Conservation (phyloP, 371 early-diverging fungal genomes). For the Mortierella sp. region DNA sequence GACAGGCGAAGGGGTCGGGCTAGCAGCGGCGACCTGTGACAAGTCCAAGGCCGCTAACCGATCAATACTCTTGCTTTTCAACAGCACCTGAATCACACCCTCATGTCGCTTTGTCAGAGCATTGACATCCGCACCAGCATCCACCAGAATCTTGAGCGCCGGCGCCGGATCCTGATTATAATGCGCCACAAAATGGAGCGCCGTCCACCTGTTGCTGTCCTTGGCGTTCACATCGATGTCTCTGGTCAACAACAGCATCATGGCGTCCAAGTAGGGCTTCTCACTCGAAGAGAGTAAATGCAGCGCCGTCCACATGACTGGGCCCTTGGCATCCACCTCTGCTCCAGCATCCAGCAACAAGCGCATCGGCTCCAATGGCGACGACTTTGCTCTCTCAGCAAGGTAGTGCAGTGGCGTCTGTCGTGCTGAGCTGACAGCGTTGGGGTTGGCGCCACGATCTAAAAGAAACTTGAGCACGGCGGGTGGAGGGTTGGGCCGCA, state of each 20-base stretch:
- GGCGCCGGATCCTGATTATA: slow-evolving; percentile 61
- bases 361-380: slow-evolving; percentile 52
- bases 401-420: slow-evolving; percentile 51
- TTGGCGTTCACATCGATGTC: slow-evolving; percentile 66
- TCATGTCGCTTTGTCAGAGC: slow-evolving; percentile 52
- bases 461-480: slow-evolving; percentile 46
- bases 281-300: slow-evolving; percentile 61
- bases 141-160: slow-evolving; percentile 56
- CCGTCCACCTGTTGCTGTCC: slow-evolving; percentile 85
- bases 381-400: slow-evolving; percentile 43
- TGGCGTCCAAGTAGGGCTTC: slow-evolving; percentile 55
- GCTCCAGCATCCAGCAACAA: slow-evolving; percentile 65
- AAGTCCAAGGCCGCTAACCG: slow-evolving; percentile 45
- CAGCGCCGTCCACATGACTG: slow-evolving; percentile 59
- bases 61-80: slow-evolving; percentile 55
- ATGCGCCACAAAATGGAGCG: slow-evolving; percentile 78
- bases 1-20: slow-evolving; percentile 2
- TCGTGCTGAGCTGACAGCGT: slow-evolving; percentile 50
- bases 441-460: slow-evolving; percentile 54
- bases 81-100: slow-evolving; percentile 39
- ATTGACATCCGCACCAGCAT: slow-evolving; percentile 66
- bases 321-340: slow-evolving; percentile 57
- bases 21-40: neutral
- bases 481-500: slow-evolving; percentile 45
- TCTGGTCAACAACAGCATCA: slow-evolving; percentile 62